phyloP scores from a whole-genome alignment of 768 basidiomycete species.

The Tulasnella sp. region DNA sequence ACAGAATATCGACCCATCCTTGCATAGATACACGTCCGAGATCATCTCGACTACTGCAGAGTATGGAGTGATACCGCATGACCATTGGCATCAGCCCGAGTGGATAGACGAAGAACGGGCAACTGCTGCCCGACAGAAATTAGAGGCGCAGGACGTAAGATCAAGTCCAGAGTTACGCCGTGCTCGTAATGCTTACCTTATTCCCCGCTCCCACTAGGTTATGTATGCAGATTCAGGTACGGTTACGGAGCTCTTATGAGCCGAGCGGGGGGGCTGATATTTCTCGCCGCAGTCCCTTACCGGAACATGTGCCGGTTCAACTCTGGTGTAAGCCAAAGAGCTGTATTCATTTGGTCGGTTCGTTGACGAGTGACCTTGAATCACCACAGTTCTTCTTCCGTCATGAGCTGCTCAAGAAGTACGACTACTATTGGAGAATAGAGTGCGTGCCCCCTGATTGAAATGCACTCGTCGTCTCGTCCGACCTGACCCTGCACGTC shows the following conservation, averaged over 20 bases:
- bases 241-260: background rate
- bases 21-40: slow-evolving; percentile 39
- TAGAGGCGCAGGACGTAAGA: slow-evolving; percentile 52
- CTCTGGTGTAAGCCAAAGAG: slow-evolving; percentile 57
- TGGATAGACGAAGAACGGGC: slow-evolving; percentile 76
- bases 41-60: slow-evolving; percentile 60
- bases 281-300: slow-evolving; percentile 46
- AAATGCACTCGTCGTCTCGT: background rate
- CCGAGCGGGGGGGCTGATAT: background rate
- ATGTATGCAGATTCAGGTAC: slow-evolving; percentile 28
- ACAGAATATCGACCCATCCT: too few relatives aligned
- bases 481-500: background rate
- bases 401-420: slow-evolving; percentile 69
- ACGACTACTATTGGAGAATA: slow-evolving; percentile 86
- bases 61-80: slow-evolving; percentile 56
- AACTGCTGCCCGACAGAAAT: slow-evolving; percentile 49
- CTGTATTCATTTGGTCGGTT: background rate
- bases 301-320: slow-evolving; percentile 97
- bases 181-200: background rate
- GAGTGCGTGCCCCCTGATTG: slow-evolving; percentile 50
- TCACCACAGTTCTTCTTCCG: slow-evolving; percentile 68
- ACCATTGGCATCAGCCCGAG: slow-evolving; percentile 73
- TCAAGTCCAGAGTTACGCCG: background rate
- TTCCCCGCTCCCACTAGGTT: slow-evolving; percentile 15
- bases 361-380: background rate